Evolutionary conservation across 1,284 basidiomycete genomes (phyloP), one percentile per base, ranked within the genome.

Genomic region (Austropuccinia psidii): DNA sequence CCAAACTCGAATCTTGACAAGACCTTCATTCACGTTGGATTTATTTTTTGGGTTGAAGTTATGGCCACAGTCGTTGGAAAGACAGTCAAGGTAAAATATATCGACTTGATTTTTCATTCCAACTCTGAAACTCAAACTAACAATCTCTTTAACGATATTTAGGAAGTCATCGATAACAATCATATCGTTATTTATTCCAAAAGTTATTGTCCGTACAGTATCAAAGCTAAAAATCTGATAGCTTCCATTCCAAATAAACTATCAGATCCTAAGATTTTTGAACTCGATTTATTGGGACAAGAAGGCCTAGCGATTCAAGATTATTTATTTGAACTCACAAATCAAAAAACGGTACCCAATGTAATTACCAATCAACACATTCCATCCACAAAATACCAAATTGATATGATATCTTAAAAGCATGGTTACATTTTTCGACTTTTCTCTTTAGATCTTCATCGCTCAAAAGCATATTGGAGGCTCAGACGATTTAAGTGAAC

Each of bases 121-220:
- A 2, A 29, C 9, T 31, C 31, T 27, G n/a, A 33, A 27, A 31
- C 54, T 19, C 21, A 2, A 7, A 2, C 21, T 5, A 4, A 29
- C 2, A 11, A 31, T n/a, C 1, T 6, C 11, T 33, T 57, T 31
- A 9, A n/a, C 1, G 5, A 31, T 57, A 4, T 27, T 45, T 50
- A 67, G 65, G 49, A 67, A 19, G 52, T 52, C 21, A 68, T 68
- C 50, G 27, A 17, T 13, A n/a, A 13, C 5, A 1, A 43, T 21
- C 7, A 31, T n/a, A 57, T 70, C 39, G 41, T 70, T 11, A 55
- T 70, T 24, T 70, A 70, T 39, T 70, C 67, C 4, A 70, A 70
- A 39, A 41, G 24, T 21, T 70, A 70, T 47, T 70, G 67, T 43
- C 67, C 67, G 17, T 47, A 70, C 31, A 55, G 54, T 37, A 17